Conservation (phyloP, 495 filamentous ascomycete genomes). For the Hypoxylon trugodes region DNA sequence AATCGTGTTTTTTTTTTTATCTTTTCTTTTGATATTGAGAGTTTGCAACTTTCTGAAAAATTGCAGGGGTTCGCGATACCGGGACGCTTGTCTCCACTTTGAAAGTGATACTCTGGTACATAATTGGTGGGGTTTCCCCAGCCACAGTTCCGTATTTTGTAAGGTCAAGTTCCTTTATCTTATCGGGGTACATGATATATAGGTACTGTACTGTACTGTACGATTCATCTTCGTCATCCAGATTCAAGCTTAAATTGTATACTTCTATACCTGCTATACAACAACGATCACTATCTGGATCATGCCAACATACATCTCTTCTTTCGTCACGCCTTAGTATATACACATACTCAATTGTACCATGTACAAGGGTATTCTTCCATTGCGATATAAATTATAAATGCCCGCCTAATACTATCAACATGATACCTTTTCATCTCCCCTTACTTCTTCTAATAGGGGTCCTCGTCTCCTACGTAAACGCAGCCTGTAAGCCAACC, state of each 20-base stretch:
- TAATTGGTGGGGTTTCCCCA: not conserved
- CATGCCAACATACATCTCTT: not conserved
- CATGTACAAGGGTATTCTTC: not conserved
- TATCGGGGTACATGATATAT: not conserved
- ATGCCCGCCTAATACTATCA: conserved; percentile 6
- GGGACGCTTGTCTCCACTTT: too few relatives aligned
- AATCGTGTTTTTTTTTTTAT: not conserved
- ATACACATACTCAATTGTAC: not conserved
- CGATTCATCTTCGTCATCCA: conserved; percentile 2
- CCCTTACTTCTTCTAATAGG: conserved; percentile 46
- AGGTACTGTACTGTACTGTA: too few relatives aligned
- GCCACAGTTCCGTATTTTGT: too few relatives aligned
- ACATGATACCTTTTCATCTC: conserved; percentile 48
- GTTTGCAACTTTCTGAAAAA: not conserved
- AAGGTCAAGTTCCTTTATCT: too few relatives aligned
- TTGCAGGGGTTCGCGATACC: not conserved
- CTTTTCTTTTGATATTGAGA: not conserved
- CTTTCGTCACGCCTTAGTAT: not conserved
- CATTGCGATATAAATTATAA: conserved; percentile 13
- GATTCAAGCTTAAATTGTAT: conserved; percentile 1
- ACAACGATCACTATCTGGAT: not conserved
- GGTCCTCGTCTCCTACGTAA: conserved; percentile 42
- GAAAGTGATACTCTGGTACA: too few relatives aligned
- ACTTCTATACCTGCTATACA: not conserved
- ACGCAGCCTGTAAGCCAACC: conserved; percentile 47